Evolutionary conservation across 257 asterid genomes (phyloP).

Genomic region (Echium plantagineum): DNA sequence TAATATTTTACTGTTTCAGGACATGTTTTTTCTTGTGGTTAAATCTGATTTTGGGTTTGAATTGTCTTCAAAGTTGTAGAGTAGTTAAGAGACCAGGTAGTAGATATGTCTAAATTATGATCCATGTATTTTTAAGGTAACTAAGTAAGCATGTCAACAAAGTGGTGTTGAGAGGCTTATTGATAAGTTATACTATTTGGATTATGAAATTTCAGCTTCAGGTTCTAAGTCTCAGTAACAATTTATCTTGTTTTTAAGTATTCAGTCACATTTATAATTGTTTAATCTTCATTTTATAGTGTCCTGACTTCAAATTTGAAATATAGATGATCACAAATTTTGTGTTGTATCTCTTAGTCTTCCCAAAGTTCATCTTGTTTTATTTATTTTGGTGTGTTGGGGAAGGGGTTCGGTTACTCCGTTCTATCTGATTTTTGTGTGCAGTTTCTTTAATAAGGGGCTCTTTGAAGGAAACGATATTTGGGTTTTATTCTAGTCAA

Average conservation of each 20-base stretch:
- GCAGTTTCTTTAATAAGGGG: not conserved
- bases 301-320: too few species aligned
- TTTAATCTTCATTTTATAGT: too few species aligned
- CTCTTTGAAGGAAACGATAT: not conserved
- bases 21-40: too few species aligned
- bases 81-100: not conserved
- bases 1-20: too few species aligned
- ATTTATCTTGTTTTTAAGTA: not conserved
- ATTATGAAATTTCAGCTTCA: not conserved
- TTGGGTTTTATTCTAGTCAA: constrained; percentile 1
- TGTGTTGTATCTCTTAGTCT: too few species aligned
- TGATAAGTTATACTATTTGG: not conserved
- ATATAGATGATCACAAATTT: too few species aligned
- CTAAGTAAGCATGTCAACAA: not conserved
- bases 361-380: too few species aligned
- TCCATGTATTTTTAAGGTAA: not conserved
- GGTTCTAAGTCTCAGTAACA: not conserved
- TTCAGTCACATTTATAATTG: too few species aligned
- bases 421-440: not conserved
- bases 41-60: not conserved
- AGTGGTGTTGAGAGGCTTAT: not conserved
- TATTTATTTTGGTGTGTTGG: not conserved
- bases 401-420: not conserved
- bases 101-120: not conserved
- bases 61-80: not conserved